Conservation (phyloP, 169 alveolate species). For the Babesia divergens region DNA sequence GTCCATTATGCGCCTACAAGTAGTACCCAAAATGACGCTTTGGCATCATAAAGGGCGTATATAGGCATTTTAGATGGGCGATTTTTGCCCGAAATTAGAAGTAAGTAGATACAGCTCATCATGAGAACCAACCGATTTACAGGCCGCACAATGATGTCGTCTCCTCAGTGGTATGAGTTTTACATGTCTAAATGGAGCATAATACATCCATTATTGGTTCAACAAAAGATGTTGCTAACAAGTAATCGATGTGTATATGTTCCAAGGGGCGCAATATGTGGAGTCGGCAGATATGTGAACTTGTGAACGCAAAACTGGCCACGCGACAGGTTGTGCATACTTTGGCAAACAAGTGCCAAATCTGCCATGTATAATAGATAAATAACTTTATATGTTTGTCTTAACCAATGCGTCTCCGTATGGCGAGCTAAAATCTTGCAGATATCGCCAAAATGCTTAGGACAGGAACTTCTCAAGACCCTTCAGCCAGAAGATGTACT, state of each 20-base stretch:
- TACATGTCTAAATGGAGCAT: background rate
- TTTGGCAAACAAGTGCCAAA: no score
- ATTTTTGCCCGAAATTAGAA: background rate
- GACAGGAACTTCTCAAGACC: conserved; percentile 67
- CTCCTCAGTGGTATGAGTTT: no score
- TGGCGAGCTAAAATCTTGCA: conserved; percentile 10
- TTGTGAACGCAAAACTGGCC: no score
- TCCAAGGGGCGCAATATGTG: no score
- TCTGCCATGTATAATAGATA: no score
- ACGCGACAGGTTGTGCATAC: no score
- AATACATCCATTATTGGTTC: background rate
- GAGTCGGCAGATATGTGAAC: no score
- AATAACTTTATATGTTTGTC: no score
- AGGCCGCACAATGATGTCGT: background rate
- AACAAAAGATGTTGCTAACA: background rate
- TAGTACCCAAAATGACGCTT: background rate
- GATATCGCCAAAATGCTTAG: conserved; percentile 26
- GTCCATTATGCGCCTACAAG: background rate
- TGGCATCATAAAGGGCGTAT: background rate
- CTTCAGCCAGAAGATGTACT: conserved; percentile 78
- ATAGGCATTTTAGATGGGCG: background rate
- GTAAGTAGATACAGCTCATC: background rate
- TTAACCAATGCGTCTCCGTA: no score
- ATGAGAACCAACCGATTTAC: no score
- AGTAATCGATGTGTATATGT: background rate